Evolutionary conservation across 208 protist genomes (phyloP).

Genomic region (Naegleria fowleri): DNA sequence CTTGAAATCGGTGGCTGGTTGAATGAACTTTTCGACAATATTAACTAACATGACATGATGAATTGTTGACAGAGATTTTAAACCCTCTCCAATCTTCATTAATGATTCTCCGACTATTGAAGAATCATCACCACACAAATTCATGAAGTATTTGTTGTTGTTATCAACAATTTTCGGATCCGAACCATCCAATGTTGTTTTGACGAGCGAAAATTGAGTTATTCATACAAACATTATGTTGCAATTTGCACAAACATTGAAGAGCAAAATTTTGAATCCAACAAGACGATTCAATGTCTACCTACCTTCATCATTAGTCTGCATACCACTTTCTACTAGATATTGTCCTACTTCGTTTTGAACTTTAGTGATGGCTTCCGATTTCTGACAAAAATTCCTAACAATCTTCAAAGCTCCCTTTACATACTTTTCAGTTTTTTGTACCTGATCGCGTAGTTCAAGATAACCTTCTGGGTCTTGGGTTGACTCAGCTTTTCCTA

Average conservation of each 20-base stretch:
- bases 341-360: neutral
- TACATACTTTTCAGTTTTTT: conserved; percentile 11
- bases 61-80: conserved; percentile 6
- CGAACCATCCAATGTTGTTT: too few relatives aligned
- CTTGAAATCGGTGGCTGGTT: neutral
- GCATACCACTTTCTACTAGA: neutral
- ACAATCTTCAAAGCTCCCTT: neutral
- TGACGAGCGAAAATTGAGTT: too few relatives aligned
- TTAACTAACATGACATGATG: conserved; percentile 20
- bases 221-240: too few relatives aligned
- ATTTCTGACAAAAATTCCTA: neutral
- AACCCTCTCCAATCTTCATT: neutral
- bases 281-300: too few relatives aligned
- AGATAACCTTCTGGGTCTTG: neutral
- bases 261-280: too few relatives aligned
- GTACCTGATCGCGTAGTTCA: neutral
- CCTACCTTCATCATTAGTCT: neutral
- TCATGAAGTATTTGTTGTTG: neutral
- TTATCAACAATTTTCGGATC: neutral
- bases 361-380: neutral
- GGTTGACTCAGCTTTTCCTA: neutral
- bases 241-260: too few relatives aligned
- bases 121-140: too few relatives aligned
- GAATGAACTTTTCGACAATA: conserved; percentile 9
- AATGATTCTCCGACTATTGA: neutral